These are phyloP conservation scores for Termitomyces sp. DNA, from an alignment of 768 basidiomycete species.

Conservation along the genomic window DNA sequence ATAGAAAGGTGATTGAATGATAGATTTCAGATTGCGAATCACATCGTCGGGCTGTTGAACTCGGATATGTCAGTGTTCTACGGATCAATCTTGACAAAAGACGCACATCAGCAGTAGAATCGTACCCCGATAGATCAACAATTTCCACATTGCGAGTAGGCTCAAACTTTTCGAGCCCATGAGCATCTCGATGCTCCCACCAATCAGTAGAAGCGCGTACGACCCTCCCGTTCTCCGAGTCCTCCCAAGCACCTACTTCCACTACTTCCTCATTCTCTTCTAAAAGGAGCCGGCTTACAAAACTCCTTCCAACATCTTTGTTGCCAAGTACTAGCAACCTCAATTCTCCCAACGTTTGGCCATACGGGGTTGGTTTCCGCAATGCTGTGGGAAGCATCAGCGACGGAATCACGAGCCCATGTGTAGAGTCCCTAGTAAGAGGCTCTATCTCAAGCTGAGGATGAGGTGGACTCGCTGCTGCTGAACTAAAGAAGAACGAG, in stretches of 20 bases:
- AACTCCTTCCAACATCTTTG: conserved; percentile 39
- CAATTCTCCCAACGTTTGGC: conserved; percentile 64
- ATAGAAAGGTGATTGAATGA: conserved; percentile 56
- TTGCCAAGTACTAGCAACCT: conserved; percentile 52
- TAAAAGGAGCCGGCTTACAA: conserved; percentile 46
- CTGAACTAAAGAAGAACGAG: conserved; percentile 71
- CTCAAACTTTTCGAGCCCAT: conserved; percentile 65
- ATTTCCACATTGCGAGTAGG: conserved; percentile 65
- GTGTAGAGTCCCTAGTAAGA: conserved; percentile 31
- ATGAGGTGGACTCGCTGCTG: conserved; percentile 62
- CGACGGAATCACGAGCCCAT: conserved; percentile 68
- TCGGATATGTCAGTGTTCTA: conserved; percentile 7
- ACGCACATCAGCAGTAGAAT: conserved; percentile 40
- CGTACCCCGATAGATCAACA: conserved; percentile 44
- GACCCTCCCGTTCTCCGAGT: conserved; percentile 37
- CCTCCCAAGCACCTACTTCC: conserved; percentile 58
- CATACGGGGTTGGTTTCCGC: conserved; percentile 61
- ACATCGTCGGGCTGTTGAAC: conserved; percentile 28
- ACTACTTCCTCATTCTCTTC: conserved; percentile 70
- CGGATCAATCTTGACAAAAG: background rate
- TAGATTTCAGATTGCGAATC: conserved; percentile 28
- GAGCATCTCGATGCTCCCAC: conserved; percentile 61
- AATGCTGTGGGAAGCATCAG: conserved; percentile 59
- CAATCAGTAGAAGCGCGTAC: conserved; percentile 68
- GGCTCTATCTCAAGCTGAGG: conserved; percentile 39